Percentiles rank a stretch among this genome's conserved stretches.
Conservation (phyloP, 257 asterid genomes). For the Mentha longifolia region DNA sequence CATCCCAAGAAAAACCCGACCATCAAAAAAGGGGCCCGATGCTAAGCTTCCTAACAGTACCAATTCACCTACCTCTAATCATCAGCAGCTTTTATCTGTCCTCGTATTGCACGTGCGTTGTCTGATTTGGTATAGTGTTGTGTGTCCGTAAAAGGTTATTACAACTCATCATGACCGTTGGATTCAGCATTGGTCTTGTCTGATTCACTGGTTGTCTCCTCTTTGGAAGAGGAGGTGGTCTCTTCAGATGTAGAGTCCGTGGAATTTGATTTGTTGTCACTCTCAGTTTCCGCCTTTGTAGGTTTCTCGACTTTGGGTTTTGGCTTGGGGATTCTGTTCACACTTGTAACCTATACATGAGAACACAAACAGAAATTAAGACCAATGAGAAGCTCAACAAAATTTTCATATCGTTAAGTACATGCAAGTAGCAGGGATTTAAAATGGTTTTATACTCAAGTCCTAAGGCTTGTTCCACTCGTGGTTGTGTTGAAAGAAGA, state of each 20-base stretch:
- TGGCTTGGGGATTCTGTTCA: slow-evolving; percentile 90
- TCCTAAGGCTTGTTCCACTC: too few relatives aligned
- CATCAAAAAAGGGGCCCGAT: slow-evolving; percentile 52
- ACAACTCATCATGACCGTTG: slow-evolving; percentile 79
- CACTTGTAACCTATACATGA: slow-evolving; percentile 60
- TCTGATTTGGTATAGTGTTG: slow-evolving; percentile 29
- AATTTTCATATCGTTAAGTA: neutral
- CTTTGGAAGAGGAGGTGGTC: slow-evolving; percentile 58
- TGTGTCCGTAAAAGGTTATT: slow-evolving; percentile 33
- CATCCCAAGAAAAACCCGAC: slow-evolving; percentile 35
- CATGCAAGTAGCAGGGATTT: slow-evolving; percentile 18
- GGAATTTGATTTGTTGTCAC: slow-evolving; percentile 48
- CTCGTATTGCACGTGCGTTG: slow-evolving; percentile 31
- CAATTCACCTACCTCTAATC: slow-evolving; percentile 33
- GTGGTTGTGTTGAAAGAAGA: too few relatives aligned
- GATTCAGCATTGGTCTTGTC: slow-evolving; percentile 49
- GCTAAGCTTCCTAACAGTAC: slow-evolving; percentile 32
- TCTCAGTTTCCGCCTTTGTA: slow-evolving; percentile 57
- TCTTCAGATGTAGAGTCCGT: slow-evolving; percentile 52
- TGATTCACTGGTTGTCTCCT: slow-evolving; percentile 45
- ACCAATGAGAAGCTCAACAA: neutral
- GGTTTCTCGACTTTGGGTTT: slow-evolving; percentile 91
- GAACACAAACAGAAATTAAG: neutral
- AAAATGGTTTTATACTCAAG: neutral
- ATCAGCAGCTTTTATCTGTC: slow-evolving; percentile 24